A percentile compares a stretch with the other conserved stretches of the same genome.
Evolutionary conservation across 257 asterid species (phyloP).

Genomic region (Linaria vulgaris): DNA sequence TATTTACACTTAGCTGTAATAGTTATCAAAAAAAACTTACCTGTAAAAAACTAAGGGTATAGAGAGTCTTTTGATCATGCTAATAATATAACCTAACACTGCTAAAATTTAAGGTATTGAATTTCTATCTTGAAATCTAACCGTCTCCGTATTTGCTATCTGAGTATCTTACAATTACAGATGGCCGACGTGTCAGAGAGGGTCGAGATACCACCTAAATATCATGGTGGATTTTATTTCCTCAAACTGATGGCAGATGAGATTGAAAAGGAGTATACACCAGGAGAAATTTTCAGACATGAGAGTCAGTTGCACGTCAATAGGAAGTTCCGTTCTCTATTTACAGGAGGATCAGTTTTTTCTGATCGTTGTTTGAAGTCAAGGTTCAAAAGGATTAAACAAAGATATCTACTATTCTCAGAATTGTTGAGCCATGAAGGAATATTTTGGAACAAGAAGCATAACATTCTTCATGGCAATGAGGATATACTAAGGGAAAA

Average conservation of each 20-base stretch:
- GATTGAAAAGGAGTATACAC: slow-evolving; percentile 31
- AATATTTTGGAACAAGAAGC: slow-evolving; percentile 35
- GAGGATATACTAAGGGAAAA: slow-evolving; percentile 23
- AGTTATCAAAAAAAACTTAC: too few species aligned
- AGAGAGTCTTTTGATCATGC: background rate
- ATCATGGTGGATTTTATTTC: slow-evolving; percentile 24
- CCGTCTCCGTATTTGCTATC: slow-evolving; percentile 5
- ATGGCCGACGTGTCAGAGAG: slow-evolving; percentile 25
- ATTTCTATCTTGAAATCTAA: slow-evolving; percentile 8
- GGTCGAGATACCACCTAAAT: too few species aligned
- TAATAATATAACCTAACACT: background rate
- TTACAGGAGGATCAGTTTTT: slow-evolving; percentile 27
- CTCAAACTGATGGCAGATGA: slow-evolving; percentile 38
- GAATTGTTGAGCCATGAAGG: slow-evolving; percentile 33
- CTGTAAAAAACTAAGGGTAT: background rate
- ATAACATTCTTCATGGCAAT: slow-evolving; percentile 31
- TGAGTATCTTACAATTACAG: slow-evolving; percentile 17
- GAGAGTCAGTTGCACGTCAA: slow-evolving; percentile 31
- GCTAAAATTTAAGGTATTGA: background rate
- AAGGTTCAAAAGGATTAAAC: slow-evolving; percentile 24
- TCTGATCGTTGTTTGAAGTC: slow-evolving; percentile 31
- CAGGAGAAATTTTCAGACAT: slow-evolving; percentile 33
- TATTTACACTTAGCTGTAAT: too few species aligned
- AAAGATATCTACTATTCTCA: slow-evolving; percentile 33
- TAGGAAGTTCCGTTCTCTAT: slow-evolving; percentile 23